A percentile compares a stretch with the other conserved stretches of the same genome.
These are phyloP conservation scores for Nepenthes gracilis DNA, from an alignment of 148 eudicot species.

Conservation along the genomic window DNA sequence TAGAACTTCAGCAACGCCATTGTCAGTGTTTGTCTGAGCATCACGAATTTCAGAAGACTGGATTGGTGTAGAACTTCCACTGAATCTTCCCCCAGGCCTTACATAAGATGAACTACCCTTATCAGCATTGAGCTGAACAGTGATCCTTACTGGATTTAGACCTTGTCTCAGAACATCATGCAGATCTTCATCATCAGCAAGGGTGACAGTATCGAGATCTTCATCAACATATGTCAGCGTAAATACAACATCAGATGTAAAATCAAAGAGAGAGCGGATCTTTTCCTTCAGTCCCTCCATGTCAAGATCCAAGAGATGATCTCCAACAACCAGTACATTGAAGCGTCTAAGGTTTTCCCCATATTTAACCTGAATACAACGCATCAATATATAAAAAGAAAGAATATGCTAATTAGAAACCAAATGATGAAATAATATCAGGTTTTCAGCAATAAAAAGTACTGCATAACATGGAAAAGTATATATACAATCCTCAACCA, in stretches of 20 bases:
- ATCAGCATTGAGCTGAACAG: conserved; percentile 32
- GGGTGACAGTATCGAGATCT: conserved; percentile 65
- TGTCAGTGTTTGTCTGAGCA: conserved; percentile 16
- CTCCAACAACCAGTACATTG: conserved; percentile 38
- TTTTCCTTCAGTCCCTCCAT: conserved; percentile 50
- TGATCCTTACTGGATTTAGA: conserved; percentile 69
- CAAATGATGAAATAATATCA: background rate
- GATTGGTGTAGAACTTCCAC: conserved; percentile 35
- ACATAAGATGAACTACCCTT: conserved; percentile 12
- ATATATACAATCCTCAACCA: no score
- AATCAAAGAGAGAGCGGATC: conserved; percentile 45
- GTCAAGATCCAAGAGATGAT: conserved; percentile 35
- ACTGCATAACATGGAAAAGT: no score
- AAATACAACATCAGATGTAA: conserved; percentile 38
- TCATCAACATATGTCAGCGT: conserved; percentile 71
- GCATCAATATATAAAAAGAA: background rate
- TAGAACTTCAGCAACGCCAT: conserved; percentile 26
- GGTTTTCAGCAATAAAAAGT: background rate
- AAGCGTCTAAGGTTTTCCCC: conserved; percentile 80
- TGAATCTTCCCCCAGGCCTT: conserved; percentile 30
- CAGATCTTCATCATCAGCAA: conserved; percentile 76
- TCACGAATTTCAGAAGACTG: conserved; percentile 18
- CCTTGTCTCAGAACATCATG: conserved; percentile 59
- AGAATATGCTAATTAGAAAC: background rate
- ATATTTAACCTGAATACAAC: conserved; percentile 49